Percentiles rank a stretch among this genome's conserved stretches.
Evolutionary conservation across 202 grass and related monocot species (phyloP).

Genomic region (Alloteropsis angusta): DNA sequence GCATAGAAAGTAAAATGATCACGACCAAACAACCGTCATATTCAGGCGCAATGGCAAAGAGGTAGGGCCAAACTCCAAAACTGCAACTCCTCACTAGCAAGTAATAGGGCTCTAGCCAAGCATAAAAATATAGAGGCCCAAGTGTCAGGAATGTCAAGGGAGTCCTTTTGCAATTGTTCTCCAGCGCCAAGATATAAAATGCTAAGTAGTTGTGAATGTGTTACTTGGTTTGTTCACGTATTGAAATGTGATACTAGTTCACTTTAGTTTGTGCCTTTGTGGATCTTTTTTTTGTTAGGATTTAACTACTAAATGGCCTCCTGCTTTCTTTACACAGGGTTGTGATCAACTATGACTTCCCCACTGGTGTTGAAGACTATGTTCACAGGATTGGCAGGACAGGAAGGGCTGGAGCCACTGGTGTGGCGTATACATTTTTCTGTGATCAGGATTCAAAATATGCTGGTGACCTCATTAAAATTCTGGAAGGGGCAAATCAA

Average conservation of each 20-base stretch:
- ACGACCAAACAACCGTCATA: too few species aligned
- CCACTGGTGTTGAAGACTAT: conserved; percentile 94
- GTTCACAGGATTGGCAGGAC: conserved; percentile 96
- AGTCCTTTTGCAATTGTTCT: too few species aligned
- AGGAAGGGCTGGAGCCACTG: conserved; percentile 90
- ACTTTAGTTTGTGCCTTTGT: neutral
- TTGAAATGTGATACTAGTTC: neutral
- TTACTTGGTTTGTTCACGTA: neutral
- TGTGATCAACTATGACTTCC: conserved; percentile 98
- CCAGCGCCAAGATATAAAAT: neutral
- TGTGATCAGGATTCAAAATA: conserved; percentile 80
- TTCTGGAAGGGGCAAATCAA: conserved; percentile 77
- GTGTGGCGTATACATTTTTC: conserved; percentile 89
- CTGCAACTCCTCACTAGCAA: too few species aligned
- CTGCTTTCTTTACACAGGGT: conserved; percentile 47
- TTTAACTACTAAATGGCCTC: neutral
- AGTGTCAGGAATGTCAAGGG: too few species aligned
- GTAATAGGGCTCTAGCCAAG: too few species aligned
- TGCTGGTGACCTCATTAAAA: conserved; percentile 76
- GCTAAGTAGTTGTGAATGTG: neutral
- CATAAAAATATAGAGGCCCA: too few species aligned
- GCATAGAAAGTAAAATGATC: too few species aligned
- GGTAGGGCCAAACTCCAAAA: too few species aligned
- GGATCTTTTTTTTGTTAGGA: neutral
- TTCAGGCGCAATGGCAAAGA: too few species aligned